Percentiles rank a stretch among this genome's conserved stretches.
Conservation (phyloP, 345 rosid genomes). For the Bretschneidera sinensis region DNA sequence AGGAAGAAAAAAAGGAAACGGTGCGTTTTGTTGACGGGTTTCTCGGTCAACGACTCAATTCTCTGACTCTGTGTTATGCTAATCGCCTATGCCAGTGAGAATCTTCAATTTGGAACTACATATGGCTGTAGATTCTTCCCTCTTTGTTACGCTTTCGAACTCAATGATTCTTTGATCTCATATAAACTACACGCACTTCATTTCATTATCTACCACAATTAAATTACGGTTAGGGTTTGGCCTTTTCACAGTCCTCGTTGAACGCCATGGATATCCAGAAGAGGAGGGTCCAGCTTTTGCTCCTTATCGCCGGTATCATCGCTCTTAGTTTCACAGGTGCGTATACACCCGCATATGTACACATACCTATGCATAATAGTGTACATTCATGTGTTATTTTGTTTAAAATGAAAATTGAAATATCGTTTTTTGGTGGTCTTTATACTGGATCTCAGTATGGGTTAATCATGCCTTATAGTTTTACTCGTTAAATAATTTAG, state of each 20-base stretch:
- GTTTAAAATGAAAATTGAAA: not conserved
- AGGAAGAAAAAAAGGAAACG: too few relatives aligned
- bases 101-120: not conserved
- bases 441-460: not conserved
- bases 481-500: not conserved
- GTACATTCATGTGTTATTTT: slow-evolving; percentile 6
- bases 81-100: too few relatives aligned
- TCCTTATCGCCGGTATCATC: slow-evolving; percentile 47
- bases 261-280: slow-evolving; percentile 52
- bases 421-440: not conserved
- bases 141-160: not conserved
- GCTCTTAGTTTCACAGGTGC: slow-evolving; percentile 71
- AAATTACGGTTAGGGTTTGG: not conserved
- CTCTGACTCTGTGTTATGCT: too few relatives aligned
- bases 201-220: not conserved
- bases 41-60: too few relatives aligned
- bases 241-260: not conserved
- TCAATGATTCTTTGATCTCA: not conserved
- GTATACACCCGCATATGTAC: slow-evolving; percentile 9
- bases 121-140: not conserved
- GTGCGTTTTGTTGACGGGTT: too few relatives aligned
- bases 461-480: slow-evolving; percentile 7
- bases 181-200: not conserved
- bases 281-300: slow-evolving; percentile 42
- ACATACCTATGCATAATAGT: not conserved